A percentile compares a stretch with the other conserved stretches of the same genome.
phyloP scores from a whole-genome alignment of 78 protist genomes.

The Isochrysis galbana region DNA sequence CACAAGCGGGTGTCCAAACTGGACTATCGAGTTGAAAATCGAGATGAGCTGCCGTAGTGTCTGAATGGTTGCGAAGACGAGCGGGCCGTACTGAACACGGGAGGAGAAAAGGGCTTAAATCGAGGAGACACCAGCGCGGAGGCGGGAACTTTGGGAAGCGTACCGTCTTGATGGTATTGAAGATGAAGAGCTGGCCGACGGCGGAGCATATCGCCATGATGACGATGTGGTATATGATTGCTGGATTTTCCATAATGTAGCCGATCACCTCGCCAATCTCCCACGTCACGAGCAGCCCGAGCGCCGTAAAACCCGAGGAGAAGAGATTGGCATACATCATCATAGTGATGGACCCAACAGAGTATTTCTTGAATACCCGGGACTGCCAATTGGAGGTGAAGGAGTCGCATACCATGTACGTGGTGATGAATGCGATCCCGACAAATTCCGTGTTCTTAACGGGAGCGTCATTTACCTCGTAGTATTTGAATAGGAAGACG shows the following conservation, averaged over 20 bases:
- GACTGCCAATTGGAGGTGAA: constrained; percentile 52
- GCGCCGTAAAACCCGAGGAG: neutral
- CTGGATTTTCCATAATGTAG: neutral
- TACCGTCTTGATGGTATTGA: constrained; percentile 13
- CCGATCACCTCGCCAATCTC: neutral
- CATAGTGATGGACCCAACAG: neutral
- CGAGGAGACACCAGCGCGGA: constrained; percentile 4
- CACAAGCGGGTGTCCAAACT: neutral
- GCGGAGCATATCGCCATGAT: constrained; percentile 21
- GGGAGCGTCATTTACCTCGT: neutral
- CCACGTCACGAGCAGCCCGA: neutral
- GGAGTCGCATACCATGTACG: constrained; percentile 48
- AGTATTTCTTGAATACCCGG: neutral
- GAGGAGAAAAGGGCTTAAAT: too few relatives aligned
- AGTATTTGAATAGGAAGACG: constrained; percentile 24
- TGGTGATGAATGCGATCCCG: neutral
- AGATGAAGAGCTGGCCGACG: constrained; percentile 62
- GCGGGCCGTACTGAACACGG: too few relatives aligned
- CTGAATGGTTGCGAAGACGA: constrained; percentile 1
- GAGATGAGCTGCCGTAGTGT: constrained; percentile 56
- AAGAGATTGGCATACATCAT: constrained; percentile 46
- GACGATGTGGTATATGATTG: neutral
- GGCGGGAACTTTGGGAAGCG: constrained; percentile 37
- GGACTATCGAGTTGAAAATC: neutral
- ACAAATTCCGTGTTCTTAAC: neutral